A percentile compares a stretch with the other conserved stretches of the same genome.
Conservation (phyloP, 768 basidiomycete species). For the Hypholoma sublateritium region DNA sequence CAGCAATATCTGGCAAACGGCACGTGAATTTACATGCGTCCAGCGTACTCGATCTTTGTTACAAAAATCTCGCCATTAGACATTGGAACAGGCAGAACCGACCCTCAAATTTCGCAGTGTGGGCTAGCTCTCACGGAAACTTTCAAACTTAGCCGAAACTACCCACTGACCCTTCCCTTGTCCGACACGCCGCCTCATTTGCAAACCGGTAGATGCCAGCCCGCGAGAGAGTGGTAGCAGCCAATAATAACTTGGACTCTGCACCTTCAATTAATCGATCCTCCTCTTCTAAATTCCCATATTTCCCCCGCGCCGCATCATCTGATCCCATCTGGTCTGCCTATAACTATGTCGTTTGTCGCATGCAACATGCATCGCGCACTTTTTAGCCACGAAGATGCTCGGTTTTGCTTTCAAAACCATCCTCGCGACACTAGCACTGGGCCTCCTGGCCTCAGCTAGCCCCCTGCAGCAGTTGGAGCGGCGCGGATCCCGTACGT, state of each 20-base stretch:
- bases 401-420: background rate
- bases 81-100: no score
- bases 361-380: background rate
- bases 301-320: background rate
- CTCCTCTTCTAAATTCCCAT: background rate
- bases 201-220: no score
- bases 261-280: background rate
- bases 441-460: background rate
- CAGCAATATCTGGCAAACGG: no score
- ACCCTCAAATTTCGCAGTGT: no score
- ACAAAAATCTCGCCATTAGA: no score
- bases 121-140: no score
- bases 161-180: no score
- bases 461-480: background rate
- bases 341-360: background rate
- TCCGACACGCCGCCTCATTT: no score
- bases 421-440: background rate
- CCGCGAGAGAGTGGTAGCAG: background rate
- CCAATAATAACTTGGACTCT: background rate
- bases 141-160: no score
- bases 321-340: background rate
- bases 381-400: background rate
- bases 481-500: conserved; percentile 31
- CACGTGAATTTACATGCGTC: no score
- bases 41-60: no score